Percentiles rank a stretch among this genome's conserved stretches.
phyloP scores from a whole-genome alignment of 352 stramenopile species.

The Saprolegnia parasitica region DNA sequence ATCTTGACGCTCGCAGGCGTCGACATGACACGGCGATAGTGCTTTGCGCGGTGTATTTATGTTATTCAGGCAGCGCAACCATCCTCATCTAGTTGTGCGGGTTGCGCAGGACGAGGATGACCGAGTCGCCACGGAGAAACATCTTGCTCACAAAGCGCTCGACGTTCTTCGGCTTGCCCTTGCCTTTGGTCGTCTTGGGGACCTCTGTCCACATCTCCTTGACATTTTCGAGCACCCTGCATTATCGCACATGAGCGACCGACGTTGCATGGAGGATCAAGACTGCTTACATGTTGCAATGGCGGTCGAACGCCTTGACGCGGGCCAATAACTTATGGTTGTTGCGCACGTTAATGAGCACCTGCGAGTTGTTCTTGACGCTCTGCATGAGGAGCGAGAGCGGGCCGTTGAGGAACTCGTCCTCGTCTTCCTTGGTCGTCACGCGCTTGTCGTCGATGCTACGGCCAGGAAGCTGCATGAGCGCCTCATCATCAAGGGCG shows the following conservation, averaged over 20 bases:
- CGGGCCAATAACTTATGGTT: conserved; percentile 99
- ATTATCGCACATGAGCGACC: not conserved
- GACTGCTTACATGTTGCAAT: conserved; percentile 98
- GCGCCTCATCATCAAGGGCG: too few relatives aligned
- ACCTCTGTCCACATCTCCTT: conserved; percentile 99
- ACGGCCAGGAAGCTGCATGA: not conserved
- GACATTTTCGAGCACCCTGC: conserved; percentile 98
- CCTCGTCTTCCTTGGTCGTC: conserved; percentile 70
- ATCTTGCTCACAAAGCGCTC: conserved; percentile 99
- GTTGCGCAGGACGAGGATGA: conserved; percentile 98
- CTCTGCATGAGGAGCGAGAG: conserved; percentile 97
- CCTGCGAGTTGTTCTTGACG: conserved; percentile 97
- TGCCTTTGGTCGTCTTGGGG: conserved; percentile 95
- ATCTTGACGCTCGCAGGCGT: conserved; percentile 14
- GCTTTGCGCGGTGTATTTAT: not conserved
- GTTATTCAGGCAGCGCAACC: conserved; percentile 27
- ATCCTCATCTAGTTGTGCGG: conserved; percentile 73
- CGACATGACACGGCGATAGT: not conserved
- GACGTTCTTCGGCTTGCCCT: conserved; percentile 96
- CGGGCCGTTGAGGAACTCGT: conserved; percentile 95
- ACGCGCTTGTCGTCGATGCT: conserved; percentile 74
- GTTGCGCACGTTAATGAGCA: conserved; percentile 99
- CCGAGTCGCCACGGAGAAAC: conserved; percentile 99
- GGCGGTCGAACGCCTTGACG: conserved; percentile 99
- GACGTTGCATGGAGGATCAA: not conserved